Conservation (phyloP, 108 stramenopile species). For the Nitzschia inconspicua region DNA sequence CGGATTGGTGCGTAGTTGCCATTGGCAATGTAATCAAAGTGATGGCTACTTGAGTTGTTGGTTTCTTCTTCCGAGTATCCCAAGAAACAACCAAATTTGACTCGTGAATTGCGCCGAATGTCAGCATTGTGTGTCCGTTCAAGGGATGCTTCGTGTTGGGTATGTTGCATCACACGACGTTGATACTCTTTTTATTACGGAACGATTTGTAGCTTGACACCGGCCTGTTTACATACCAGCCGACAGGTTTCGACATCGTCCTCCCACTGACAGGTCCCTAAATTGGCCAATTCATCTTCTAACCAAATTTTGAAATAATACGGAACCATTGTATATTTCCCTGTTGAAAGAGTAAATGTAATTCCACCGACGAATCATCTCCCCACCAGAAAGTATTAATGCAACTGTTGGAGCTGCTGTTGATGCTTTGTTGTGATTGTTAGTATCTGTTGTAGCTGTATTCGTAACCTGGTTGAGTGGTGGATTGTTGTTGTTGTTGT, state of each 20-base stretch:
- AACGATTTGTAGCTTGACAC: constrained; percentile 81
- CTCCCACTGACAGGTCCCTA: constrained; percentile 91
- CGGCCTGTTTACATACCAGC: constrained; percentile 86
- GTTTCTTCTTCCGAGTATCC: constrained; percentile 44
- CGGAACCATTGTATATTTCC: constrained; percentile 87
- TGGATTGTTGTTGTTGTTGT: constrained; percentile 32
- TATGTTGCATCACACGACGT: constrained; percentile 82
- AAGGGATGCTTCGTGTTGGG: constrained; percentile 72
- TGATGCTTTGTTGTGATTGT: too few species aligned
- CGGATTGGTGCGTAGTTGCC: constrained; percentile 90
- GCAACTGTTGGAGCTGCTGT: constrained; percentile 71
- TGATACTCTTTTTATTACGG: constrained; percentile 89
- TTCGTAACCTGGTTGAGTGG: not conserved
- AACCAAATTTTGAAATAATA: constrained; percentile 98
- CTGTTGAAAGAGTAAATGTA: constrained; percentile 72
- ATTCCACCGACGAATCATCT: constrained; percentile 93
- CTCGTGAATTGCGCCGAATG: constrained; percentile 91
- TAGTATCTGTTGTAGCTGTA: not conserved
- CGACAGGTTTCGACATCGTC: constrained; percentile 71
- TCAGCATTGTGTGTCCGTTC: constrained; percentile 97
- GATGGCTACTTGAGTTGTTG: constrained; percentile 27
- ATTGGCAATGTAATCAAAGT: constrained; percentile 83
- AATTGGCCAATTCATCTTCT: constrained; percentile 92
- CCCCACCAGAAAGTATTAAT: constrained; percentile 89
- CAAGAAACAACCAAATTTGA: constrained; percentile 95